phyloP scores from a whole-genome alignment of 805 yeast genomes.

The Cyberlindnera maclurae region DNA sequence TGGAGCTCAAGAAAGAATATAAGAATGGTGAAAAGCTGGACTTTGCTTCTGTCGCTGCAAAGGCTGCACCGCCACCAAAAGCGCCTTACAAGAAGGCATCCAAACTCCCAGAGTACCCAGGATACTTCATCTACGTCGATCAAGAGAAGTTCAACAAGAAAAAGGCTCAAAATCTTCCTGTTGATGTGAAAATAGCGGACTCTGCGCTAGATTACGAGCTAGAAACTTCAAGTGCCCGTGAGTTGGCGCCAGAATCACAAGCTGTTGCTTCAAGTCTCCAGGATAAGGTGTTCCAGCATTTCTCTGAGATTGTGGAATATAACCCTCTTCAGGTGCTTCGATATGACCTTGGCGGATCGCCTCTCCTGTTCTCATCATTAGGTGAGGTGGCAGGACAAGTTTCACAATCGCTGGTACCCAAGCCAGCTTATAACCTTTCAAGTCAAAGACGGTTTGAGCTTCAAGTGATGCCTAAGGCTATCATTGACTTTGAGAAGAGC shows the following conservation, averaged over 20 bases:
- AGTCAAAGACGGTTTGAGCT: conserved; percentile 65
- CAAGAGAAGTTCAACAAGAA: conserved; percentile 53
- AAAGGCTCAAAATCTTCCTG: conserved; percentile 40
- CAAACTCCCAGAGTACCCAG: conserved; percentile 49
- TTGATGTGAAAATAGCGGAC: conserved; percentile 45
- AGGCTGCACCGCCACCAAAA: conserved; percentile 19
- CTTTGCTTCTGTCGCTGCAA: conserved; percentile 30
- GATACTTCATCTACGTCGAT: conserved; percentile 65
- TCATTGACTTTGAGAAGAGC: conserved; percentile 64
- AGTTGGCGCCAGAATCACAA: conserved; percentile 36
- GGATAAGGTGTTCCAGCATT: conserved; percentile 69
- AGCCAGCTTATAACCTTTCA: conserved; percentile 54
- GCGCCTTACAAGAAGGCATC: conserved; percentile 7
- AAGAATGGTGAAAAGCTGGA: conserved; percentile 5
- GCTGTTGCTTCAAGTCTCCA: conserved; percentile 43
- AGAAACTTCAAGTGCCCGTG: conserved; percentile 19
- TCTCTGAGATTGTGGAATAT: conserved; percentile 65
- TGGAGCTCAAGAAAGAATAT: conserved; percentile 1
- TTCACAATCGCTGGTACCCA: conserved; percentile 38
- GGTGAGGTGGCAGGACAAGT: conserved; percentile 47
- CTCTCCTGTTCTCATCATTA: conserved; percentile 59
- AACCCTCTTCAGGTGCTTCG: conserved; percentile 86
- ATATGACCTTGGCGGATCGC: conserved; percentile 73
- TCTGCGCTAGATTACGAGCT: conserved; percentile 39
- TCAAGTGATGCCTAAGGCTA: conserved; percentile 92